Conservation (phyloP, 2,329 filamentous ascomycete genomes). For the Verticillium albo-atrum region DNA sequence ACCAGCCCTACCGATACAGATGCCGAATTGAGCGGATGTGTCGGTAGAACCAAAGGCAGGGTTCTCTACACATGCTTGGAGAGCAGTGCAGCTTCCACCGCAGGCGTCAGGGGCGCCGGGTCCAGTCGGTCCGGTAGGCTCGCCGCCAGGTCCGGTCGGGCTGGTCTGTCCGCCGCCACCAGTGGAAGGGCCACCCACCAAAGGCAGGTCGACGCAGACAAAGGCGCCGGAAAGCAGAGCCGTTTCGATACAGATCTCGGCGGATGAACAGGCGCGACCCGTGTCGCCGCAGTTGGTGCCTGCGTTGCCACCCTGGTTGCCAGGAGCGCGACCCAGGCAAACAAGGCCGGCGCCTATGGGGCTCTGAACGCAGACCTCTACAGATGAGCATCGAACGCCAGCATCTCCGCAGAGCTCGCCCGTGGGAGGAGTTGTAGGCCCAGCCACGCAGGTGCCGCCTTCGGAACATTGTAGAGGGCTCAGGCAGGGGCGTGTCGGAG, state of each 20-base stretch:
- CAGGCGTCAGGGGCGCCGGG: too few relatives aligned
- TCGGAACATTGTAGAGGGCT: background rate
- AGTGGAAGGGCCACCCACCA: too few relatives aligned
- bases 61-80: too few relatives aligned
- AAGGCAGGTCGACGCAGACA: background rate
- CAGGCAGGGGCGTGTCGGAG: background rate
- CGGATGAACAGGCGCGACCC: background rate
- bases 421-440: background rate
- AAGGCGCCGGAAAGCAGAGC: background rate
- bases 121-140: too few relatives aligned
- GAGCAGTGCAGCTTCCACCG: too few relatives aligned
- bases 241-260: background rate
- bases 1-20: too few relatives aligned
- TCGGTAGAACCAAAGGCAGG: too few relatives aligned
- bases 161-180: too few relatives aligned
- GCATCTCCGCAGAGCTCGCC: background rate
- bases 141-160: too few relatives aligned
- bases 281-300: background rate
- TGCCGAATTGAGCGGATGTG: too few relatives aligned
- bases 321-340: background rate
- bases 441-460: background rate
- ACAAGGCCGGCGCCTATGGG: background rate
- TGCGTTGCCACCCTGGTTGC: background rate
- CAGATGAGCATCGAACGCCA: background rate
- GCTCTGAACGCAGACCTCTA: background rate